Evolutionary conservation across 257 asterid genomes (phyloP).

Genomic region (Petrea volubilis): DNA sequence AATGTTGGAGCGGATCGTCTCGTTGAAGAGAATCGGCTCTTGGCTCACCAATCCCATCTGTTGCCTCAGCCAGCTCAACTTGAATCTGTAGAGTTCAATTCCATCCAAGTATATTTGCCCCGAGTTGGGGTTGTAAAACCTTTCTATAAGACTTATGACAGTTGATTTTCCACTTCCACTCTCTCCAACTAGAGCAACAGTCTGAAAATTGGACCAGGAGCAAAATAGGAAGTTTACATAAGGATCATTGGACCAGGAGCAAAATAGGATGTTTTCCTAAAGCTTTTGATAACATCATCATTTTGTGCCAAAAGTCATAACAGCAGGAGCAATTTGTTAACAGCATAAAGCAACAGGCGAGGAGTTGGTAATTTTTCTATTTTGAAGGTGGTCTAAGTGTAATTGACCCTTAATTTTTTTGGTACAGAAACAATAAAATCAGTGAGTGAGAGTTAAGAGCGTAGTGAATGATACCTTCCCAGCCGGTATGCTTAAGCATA

Average conservation of each 20-base stretch:
- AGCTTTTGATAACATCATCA: too few species aligned
- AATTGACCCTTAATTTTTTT: too few species aligned
- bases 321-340: too few species aligned
- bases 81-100: slow-evolving; percentile 43
- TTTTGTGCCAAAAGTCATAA: too few species aligned
- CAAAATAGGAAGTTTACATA: neutral
- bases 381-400: too few species aligned
- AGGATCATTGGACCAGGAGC: too few species aligned
- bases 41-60: slow-evolving; percentile 87
- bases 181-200: slow-evolving; percentile 84
- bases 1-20: slow-evolving; percentile 69
- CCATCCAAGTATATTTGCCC: slow-evolving; percentile 55
- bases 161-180: slow-evolving; percentile 88
- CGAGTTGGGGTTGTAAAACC: slow-evolving; percentile 69
- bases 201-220: slow-evolving; percentile 34
- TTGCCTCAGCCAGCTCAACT: slow-evolving; percentile 71
- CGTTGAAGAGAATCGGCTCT: slow-evolving; percentile 82
- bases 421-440: neutral
- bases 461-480: slow-evolving; percentile 54
- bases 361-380: too few species aligned
- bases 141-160: slow-evolving; percentile 60
- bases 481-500: slow-evolving; percentile 61
- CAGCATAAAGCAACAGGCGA: too few species aligned
- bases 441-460: neutral
- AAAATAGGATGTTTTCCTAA: too few species aligned